Percentiles rank a stretch among this genome's conserved stretches.
These are phyloP conservation scores for Fusarium palustre DNA, from an alignment of 2,329 filamentous ascomycete genomes.

Conservation along the genomic window DNA sequence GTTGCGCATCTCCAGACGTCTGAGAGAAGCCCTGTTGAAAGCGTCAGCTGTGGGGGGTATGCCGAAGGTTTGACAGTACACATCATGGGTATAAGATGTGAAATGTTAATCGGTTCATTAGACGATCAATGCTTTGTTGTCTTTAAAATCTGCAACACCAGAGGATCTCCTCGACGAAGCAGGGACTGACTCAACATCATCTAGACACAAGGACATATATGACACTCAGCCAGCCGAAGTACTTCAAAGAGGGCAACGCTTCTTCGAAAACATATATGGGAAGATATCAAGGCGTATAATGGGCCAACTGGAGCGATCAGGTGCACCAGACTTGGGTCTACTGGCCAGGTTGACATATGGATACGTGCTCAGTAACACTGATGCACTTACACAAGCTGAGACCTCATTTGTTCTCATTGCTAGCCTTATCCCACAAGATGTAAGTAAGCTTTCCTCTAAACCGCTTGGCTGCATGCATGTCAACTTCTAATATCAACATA, in stretches of 20 bases:
- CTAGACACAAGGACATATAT: constrained; percentile 37
- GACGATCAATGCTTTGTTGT: constrained; percentile 44
- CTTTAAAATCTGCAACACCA: constrained; percentile 42
- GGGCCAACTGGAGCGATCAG: constrained; percentile 45
- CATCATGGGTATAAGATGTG: background rate
- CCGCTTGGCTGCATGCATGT: background rate
- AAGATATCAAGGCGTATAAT: constrained; percentile 45
- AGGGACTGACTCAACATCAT: constrained; percentile 8
- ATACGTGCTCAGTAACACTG: constrained; percentile 45
- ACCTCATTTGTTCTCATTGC: constrained; percentile 47
- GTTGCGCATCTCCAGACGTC: constrained; percentile 36
- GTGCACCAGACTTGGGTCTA: constrained; percentile 42
- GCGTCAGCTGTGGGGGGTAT: constrained; percentile 45
- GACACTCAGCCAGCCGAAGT: constrained; percentile 29
- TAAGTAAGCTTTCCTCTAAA: constrained; percentile 18
- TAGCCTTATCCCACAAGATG: constrained; percentile 47
- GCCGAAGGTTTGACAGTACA: constrained; percentile 35
- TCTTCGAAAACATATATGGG: constrained; percentile 43
- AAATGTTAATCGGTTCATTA: constrained; percentile 21
- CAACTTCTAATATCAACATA: constrained; percentile 1
- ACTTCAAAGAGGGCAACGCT: constrained; percentile 37
- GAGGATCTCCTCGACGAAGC: constrained; percentile 39
- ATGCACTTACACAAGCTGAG: constrained; percentile 41
- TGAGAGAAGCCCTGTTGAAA: constrained; percentile 45
- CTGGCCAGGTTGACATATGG: constrained; percentile 45